These are phyloP conservation scores for Trametes cinnabarina DNA, from an alignment of 768 basidiomycete species.

Conservation along the genomic window DNA sequence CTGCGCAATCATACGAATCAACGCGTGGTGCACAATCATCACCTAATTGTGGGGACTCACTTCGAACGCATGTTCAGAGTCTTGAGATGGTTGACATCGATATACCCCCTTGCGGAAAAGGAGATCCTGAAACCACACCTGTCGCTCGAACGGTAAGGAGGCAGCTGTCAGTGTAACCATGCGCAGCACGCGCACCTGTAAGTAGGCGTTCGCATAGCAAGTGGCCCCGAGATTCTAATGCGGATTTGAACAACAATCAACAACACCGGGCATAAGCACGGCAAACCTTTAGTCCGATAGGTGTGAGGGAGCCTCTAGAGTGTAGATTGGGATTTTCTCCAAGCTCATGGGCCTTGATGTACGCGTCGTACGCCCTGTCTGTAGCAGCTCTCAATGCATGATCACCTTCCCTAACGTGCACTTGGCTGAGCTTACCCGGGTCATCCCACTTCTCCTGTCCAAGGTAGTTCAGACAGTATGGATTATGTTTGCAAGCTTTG, in stretches of 20 bases:
- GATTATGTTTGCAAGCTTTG: constrained; percentile 70
- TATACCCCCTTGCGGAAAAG: constrained; percentile 84
- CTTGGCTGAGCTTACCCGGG: constrained; percentile 47
- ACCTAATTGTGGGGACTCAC: constrained; percentile 27
- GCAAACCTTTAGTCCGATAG: constrained; percentile 76
- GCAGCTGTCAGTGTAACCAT: neutral
- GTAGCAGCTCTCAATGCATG: constrained; percentile 9
- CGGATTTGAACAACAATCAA: neutral
- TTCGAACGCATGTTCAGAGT: constrained; percentile 42
- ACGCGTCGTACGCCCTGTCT: constrained; percentile 53
- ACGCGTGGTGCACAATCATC: constrained; percentile 1
- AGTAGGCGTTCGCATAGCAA: constrained; percentile 93
- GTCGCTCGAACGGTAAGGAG: neutral
- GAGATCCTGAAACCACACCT: constrained; percentile 92
- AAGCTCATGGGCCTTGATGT: constrained; percentile 50
- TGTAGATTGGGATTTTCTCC: constrained; percentile 53
- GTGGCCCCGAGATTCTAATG: constrained; percentile 91
- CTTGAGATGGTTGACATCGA: constrained; percentile 60
- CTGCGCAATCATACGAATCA: constrained; percentile 33
- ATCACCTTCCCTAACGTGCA: neutral
- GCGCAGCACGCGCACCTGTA: constrained; percentile 57
- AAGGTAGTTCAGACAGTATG: constrained; percentile 84
- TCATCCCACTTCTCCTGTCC: constrained; percentile 83
- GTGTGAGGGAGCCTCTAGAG: constrained; percentile 51
- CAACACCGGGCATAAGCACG: neutral